Conservation (phyloP, 176 grass and related monocot genomes). For the bread wheat (Triticum aestivum) region DNA sequence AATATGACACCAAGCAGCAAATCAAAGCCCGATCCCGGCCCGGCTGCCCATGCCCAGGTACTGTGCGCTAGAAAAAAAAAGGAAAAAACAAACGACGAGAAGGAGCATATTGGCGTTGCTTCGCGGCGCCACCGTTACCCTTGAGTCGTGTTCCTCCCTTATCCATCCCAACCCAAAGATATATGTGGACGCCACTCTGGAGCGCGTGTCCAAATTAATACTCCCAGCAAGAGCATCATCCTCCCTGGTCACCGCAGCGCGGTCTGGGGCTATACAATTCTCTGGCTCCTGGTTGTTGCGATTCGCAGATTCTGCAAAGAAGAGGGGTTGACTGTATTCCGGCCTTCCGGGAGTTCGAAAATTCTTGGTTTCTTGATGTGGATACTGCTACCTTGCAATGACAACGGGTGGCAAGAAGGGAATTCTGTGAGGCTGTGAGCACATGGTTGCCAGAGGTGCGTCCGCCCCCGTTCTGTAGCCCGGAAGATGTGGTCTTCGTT, state of each 20-base stretch:
- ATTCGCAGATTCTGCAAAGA: neutral
- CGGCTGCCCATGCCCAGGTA: too few species aligned
- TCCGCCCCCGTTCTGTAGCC: constrained; percentile 1
- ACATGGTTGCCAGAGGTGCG: neutral
- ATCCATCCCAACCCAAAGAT: constrained; percentile 20
- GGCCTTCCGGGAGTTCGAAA: neutral
- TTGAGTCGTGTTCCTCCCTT: neutral
- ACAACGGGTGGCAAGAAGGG: neutral
- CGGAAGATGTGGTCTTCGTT: constrained; percentile 39
- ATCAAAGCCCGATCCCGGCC: too few species aligned
- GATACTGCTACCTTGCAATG: constrained; percentile 9
- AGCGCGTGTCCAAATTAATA: neutral
- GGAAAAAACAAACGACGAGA: too few species aligned
- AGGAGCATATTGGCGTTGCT: too few species aligned
- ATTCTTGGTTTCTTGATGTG: neutral
- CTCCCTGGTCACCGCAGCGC: neutral
- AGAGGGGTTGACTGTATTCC: neutral
- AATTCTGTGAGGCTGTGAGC: constrained; percentile 35
- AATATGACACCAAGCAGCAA: too few species aligned
- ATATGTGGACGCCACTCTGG: constrained; percentile 9
- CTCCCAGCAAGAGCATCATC: neutral
- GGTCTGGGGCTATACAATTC: neutral
- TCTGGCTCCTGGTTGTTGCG: neutral
- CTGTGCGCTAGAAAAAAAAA: neutral
- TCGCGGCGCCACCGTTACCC: neutral